Evolutionary conservation across 2,329 filamentous ascomycete species (phyloP).

Genomic region (Lecanicillium sp.): DNA sequence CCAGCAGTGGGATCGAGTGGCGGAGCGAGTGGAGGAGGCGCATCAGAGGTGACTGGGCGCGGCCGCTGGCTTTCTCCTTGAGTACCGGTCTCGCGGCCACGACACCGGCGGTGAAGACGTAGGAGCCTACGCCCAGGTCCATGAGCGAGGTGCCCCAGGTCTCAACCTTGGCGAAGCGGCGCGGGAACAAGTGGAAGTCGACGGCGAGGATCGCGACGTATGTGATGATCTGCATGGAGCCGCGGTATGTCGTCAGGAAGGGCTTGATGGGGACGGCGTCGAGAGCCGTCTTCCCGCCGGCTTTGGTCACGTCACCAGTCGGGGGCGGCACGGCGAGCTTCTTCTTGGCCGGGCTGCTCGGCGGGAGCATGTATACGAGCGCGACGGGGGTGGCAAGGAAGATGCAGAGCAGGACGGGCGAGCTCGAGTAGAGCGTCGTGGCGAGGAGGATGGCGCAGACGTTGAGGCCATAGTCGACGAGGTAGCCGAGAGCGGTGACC

Average conservation of each 20-base stretch:
- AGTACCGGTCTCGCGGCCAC: slow-evolving; percentile 81
- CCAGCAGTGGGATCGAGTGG: slow-evolving; percentile 76
- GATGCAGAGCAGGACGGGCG: slow-evolving; percentile 66
- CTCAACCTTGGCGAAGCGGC: slow-evolving; percentile 94
- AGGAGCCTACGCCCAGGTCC: slow-evolving; percentile 95
- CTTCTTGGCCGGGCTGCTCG: slow-evolving; percentile 32
- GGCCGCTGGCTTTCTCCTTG: slow-evolving; percentile 56
- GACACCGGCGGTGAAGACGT: slow-evolving; percentile 89
- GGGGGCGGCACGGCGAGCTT: slow-evolving; percentile 42
- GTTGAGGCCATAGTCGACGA: slow-evolving; percentile 84
- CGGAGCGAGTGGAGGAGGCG: slow-evolving; percentile 64
- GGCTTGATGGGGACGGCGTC: slow-evolving; percentile 70
- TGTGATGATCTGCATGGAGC: slow-evolving; percentile 84
- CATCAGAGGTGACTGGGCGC: slow-evolving; percentile 41
- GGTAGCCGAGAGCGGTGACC: slow-evolving; percentile 60
- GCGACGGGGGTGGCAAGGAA: slow-evolving; percentile 68
- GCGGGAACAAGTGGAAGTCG: slow-evolving; percentile 87
- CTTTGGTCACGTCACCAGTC: slow-evolving; percentile 31
- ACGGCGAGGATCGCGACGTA: slow-evolving; percentile 93
- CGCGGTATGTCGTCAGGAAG: slow-evolving; percentile 87
- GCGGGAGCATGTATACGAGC: slow-evolving; percentile 51
- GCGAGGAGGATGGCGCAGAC: slow-evolving; percentile 76
- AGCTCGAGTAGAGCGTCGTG: slow-evolving; percentile 74
- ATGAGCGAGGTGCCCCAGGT: slow-evolving; percentile 99
- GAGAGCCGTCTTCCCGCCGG: slow-evolving; percentile 18